Percentiles rank a stretch among this genome's conserved stretches.
These are phyloP conservation scores for Wickerhamiella alocasiicola DNA, from an alignment of 805 yeast species.

Conservation along the genomic window DNA sequence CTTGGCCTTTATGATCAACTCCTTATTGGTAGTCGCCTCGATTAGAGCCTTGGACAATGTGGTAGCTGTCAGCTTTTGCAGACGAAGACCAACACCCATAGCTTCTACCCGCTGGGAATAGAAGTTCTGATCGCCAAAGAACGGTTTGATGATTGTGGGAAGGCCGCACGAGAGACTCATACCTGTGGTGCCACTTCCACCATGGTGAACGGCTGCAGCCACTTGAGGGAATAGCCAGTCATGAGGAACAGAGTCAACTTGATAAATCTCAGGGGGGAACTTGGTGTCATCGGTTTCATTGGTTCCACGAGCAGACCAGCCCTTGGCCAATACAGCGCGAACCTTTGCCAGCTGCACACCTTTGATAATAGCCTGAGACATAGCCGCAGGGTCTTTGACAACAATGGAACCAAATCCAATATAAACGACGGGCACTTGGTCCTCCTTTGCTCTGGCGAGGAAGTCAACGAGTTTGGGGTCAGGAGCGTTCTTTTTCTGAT, in stretches of 20 bases:
- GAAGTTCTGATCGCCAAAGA: conserved; percentile 92
- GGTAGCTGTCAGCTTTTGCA: conserved; percentile 54
- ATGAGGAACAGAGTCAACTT: conserved; percentile 69
- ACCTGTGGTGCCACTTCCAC: conserved; percentile 95
- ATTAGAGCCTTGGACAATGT: conserved; percentile 55
- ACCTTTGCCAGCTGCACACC: conserved; percentile 76
- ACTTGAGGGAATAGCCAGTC: conserved; percentile 86
- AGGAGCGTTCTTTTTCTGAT: conserved; percentile 39
- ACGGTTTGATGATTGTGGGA: conserved; percentile 86
- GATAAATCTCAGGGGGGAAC: conserved; percentile 51
- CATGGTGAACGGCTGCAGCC: conserved; percentile 95
- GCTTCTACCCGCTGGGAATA: conserved; percentile 82
- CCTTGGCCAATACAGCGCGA: conserved; percentile 76
- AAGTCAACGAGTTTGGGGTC: conserved; percentile 47
- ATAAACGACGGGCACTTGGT: conserved; percentile 63
- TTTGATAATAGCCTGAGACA: conserved; percentile 65
- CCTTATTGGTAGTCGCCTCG: conserved; percentile 51
- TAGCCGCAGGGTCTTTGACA: conserved; percentile 64
- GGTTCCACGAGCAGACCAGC: conserved; percentile 75
- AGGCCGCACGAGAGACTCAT: conserved; percentile 75
- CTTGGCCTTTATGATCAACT: conserved; percentile 57
- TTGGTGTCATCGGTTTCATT: conserved; percentile 26
- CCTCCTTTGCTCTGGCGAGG: conserved; percentile 45
- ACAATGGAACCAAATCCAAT: conserved; percentile 96
- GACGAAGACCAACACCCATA: conserved; percentile 66